phyloP scores from a whole-genome alignment of 345 rosid genomes.

The Durio zibethinus region DNA sequence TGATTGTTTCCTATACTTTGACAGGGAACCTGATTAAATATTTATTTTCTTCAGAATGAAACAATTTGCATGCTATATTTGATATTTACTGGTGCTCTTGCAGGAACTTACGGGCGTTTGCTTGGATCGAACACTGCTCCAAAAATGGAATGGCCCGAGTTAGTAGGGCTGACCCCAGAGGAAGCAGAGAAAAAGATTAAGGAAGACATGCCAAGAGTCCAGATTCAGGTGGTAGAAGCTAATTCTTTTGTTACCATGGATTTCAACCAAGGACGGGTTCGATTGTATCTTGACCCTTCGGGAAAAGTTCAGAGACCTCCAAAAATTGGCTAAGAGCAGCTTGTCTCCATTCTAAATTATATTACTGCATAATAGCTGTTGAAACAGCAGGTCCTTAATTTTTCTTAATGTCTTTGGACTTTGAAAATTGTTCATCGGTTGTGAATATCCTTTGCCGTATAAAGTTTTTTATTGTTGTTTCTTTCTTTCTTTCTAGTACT shows the following conservation, averaged over 20 bases:
- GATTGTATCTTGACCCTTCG: not conserved
- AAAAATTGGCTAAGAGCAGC: conserved; percentile 9
- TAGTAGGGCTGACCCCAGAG: conserved; percentile 32
- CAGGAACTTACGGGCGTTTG: conserved; percentile 29
- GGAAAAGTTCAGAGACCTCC: conserved; percentile 11
- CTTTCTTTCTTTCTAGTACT: not conserved
- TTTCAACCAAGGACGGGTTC: conserved; percentile 9
- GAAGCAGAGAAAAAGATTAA: conserved; percentile 16
- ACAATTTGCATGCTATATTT: not conserved
- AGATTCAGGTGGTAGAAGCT: conserved; percentile 5
- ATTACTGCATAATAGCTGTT: not conserved
- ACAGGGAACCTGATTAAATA: no score
- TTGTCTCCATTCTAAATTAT: not conserved
- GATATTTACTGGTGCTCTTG: not conserved
- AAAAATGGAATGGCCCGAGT: conserved; percentile 49
- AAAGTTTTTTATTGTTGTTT: not conserved
- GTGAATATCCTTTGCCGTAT: not conserved
- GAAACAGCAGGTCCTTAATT: not conserved
- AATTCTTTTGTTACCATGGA: conserved; percentile 14
- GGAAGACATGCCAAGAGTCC: conserved; percentile 9
- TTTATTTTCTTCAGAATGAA: not conserved
- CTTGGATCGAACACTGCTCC: conserved; percentile 18
- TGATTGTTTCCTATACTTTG: no score
- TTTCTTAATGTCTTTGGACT: not conserved
- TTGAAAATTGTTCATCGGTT: not conserved